A percentile compares a stretch with the other conserved stretches of the same genome.
These are phyloP conservation scores for Brassica carinata DNA, from an alignment of 345 rosid genomes.

Conservation along the genomic window DNA sequence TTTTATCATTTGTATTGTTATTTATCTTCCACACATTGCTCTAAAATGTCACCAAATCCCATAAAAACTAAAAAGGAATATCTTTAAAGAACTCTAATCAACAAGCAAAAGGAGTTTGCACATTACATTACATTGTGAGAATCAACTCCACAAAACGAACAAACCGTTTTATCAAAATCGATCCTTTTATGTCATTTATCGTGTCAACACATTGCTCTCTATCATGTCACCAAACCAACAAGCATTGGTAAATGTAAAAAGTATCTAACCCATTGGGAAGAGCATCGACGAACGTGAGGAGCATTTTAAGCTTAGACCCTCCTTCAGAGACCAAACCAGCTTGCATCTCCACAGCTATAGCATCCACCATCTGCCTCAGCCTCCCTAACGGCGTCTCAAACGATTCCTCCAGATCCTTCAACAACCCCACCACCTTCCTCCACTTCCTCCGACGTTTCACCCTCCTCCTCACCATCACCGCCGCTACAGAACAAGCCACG, in stretches of 20 bases:
- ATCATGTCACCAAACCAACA: neutral
- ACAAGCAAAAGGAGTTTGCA: too few species aligned
- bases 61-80: too few species aligned
- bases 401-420: slow-evolving; percentile 73
- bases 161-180: neutral
- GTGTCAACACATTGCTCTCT: too few species aligned
- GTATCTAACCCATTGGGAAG: slow-evolving; percentile 51
- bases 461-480: slow-evolving; percentile 68
- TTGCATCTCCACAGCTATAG: slow-evolving; percentile 94
- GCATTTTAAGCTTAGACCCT: slow-evolving; percentile 95
- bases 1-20: too few species aligned
- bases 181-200: neutral
- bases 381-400: slow-evolving; percentile 75
- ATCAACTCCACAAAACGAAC: too few species aligned
- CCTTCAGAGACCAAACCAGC: slow-evolving; percentile 98
- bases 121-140: too few species aligned
- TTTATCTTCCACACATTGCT: neutral
- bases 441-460: slow-evolving; percentile 68
- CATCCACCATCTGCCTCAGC: slow-evolving; percentile 83
- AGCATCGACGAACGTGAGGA: slow-evolving; percentile 80
- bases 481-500: slow-evolving; percentile 75
- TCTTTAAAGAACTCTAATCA: too few species aligned
- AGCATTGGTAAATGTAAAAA: slow-evolving; percentile 2
- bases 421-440: slow-evolving; percentile 63
- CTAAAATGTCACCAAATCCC: too few species aligned